A percentile compares a stretch with the other conserved stretches of the same genome.
Evolutionary conservation across 148 eudicot genomes (phyloP).

Genomic region (Rhododendron ovatum): DNA sequence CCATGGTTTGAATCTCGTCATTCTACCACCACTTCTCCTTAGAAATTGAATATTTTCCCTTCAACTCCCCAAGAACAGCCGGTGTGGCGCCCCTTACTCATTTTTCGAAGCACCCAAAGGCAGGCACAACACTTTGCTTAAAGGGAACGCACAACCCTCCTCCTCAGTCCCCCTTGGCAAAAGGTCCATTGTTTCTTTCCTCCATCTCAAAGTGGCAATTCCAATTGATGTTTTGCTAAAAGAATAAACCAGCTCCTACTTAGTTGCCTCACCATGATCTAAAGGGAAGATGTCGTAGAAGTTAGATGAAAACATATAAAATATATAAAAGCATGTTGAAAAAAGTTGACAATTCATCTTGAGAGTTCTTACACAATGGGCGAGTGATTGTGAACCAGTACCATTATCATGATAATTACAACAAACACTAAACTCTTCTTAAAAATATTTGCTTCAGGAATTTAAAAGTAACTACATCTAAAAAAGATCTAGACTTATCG

Average conservation of each 20-base stretch:
- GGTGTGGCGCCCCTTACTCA: no score
- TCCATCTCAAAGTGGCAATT: background rate
- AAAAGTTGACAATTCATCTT: background rate
- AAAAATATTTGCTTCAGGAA: background rate
- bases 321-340: slow-evolving; percentile 7
- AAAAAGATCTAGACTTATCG: background rate
- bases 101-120: no score
- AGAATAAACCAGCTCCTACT: background rate
- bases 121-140: no score
- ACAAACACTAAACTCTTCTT: background rate
- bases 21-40: no score
- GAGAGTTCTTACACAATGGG: background rate
- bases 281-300: background rate
- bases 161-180: background rate
- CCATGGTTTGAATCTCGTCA: no score
- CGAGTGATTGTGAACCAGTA: background rate
- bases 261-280: background rate
- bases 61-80: no score
- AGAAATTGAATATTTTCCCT: no score
- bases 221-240: background rate
- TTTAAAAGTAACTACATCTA: background rate
- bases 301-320: background rate
- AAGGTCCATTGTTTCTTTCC: background rate
- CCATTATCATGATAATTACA: background rate
- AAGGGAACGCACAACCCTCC: no score